These are phyloP conservation scores for Asterella californica DNA, from an alignment of 225 moss, liverwort and hornwort genomes.

Conservation along the genomic window DNA sequence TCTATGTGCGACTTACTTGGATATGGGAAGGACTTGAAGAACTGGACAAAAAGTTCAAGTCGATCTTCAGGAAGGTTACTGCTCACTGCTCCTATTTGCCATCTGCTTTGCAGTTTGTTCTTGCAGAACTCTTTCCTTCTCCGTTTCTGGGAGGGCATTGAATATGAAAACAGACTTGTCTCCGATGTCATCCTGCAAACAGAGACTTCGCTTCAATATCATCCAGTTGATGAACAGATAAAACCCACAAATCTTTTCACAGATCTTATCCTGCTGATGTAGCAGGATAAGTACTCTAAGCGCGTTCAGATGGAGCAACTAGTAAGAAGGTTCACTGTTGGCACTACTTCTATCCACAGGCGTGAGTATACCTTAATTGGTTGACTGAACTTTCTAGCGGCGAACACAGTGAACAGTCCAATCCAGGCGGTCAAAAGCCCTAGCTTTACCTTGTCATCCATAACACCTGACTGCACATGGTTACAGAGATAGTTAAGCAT, in stretches of 20 bases:
- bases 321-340: neutral
- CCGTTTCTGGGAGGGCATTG: conserved; percentile 70
- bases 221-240: neutral
- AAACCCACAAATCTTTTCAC: too few relatives aligned
- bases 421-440: conserved; percentile 77
- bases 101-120: conserved; percentile 17
- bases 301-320: neutral
- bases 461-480: conserved; percentile 58
- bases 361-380: conserved; percentile 58
- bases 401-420: conserved; percentile 72
- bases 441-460: conserved; percentile 78
- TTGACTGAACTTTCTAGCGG: conserved; percentile 90
- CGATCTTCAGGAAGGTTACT: neutral
- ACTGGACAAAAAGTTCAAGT: neutral
- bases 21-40: neutral
- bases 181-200: conserved; percentile 80
- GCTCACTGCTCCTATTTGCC: conserved; percentile 13
- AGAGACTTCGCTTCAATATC: neutral
- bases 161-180: conserved; percentile 96
- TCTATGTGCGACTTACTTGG: neutral
- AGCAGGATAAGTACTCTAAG: too few relatives aligned
- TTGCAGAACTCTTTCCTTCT: conserved; percentile 57
- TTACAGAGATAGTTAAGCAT: neutral
- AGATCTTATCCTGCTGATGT: neutral
- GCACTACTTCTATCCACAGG: neutral